Percentiles rank a stretch among this genome's conserved stretches.
phyloP scores from a whole-genome alignment of 192 early-diverging fungal species.

The Gonapodya prolifera region DNA sequence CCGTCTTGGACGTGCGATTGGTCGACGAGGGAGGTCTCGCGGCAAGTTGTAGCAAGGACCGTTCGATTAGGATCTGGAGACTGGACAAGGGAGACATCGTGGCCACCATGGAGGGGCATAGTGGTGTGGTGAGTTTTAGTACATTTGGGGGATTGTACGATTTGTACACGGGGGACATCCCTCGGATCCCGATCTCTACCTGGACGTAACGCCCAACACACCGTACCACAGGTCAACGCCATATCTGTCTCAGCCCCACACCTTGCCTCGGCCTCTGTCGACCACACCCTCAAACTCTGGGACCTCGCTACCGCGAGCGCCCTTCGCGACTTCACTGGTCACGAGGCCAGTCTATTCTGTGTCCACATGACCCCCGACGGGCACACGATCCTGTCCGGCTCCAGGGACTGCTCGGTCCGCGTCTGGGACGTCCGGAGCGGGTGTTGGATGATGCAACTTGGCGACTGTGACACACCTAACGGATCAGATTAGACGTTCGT shows the following conservation, averaged over 20 bases:
- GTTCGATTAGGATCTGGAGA: slow-evolving; percentile 80
- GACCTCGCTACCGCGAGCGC: slow-evolving; percentile 52
- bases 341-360: slow-evolving; percentile 72
- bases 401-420: slow-evolving; percentile 68
- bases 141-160: not conserved
- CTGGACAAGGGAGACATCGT: too few species aligned
- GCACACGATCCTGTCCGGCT: slow-evolving; percentile 65
- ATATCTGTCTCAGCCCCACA: slow-evolving; percentile 54
- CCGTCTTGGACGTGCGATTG: slow-evolving; percentile 82
- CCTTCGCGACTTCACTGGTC: slow-evolving; percentile 52
- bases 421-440: slow-evolving; percentile 33
- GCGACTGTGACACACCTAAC: too few species aligned
- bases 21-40: slow-evolving; percentile 54
- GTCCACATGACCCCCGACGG: slow-evolving; percentile 87
- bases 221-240: too few species aligned
- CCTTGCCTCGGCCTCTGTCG: slow-evolving; percentile 76
- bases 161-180: slow-evolving; percentile 45
- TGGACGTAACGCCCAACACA: too few species aligned
- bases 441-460: too few species aligned
- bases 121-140: too few species aligned
- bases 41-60: slow-evolving; percentile 87
- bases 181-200: too few species aligned
- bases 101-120: too few species aligned
- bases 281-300: too few species aligned
- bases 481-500: too few species aligned